Percentiles rank a stretch among this genome's conserved stretches.
phyloP scores from a whole-genome alignment of 2,329 filamentous ascomycete species.

The Ilyonectria mors-panacis region DNA sequence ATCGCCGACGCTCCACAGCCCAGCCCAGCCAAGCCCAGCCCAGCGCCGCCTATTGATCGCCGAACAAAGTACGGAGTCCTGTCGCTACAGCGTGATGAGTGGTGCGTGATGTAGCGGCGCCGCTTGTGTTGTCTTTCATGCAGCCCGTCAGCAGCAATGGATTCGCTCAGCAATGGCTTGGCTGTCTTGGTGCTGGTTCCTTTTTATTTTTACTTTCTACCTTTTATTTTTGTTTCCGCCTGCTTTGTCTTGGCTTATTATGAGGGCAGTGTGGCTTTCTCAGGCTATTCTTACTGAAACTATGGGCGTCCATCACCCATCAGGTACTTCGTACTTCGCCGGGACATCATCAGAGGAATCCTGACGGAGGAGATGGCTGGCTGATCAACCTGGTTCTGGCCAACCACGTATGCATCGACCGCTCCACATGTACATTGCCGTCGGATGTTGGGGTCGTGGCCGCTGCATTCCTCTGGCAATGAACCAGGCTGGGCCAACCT shows the following conservation, averaged over 20 bases:
- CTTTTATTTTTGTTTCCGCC: background rate
- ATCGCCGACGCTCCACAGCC: background rate
- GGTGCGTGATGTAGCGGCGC: too few relatives aligned
- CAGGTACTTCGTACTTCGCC: background rate
- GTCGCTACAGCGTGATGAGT: background rate
- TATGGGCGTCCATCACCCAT: background rate
- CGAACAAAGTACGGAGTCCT: background rate
- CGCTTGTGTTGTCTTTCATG: too few relatives aligned
- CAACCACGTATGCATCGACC: constrained; percentile 6
- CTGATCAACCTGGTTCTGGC: background rate
- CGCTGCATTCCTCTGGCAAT: background rate
- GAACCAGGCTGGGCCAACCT: background rate
- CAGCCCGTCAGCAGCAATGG: background rate
- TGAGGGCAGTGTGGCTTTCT: background rate
- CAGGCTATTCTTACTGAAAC: background rate
- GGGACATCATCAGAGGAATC: background rate
- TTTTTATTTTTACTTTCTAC: too few relatives aligned
- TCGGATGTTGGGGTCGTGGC: background rate
- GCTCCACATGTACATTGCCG: constrained; percentile 7
- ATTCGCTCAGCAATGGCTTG: too few relatives aligned
- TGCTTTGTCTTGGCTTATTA: too few relatives aligned
- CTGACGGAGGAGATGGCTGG: constrained; percentile 2
- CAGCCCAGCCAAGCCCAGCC: background rate
- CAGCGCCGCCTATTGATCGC: background rate
- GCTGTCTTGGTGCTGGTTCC: too few relatives aligned